These are phyloP conservation scores for Bacidia gigantensis DNA, from an alignment of 495 filamentous ascomycete genomes.

Conservation along the genomic window DNA sequence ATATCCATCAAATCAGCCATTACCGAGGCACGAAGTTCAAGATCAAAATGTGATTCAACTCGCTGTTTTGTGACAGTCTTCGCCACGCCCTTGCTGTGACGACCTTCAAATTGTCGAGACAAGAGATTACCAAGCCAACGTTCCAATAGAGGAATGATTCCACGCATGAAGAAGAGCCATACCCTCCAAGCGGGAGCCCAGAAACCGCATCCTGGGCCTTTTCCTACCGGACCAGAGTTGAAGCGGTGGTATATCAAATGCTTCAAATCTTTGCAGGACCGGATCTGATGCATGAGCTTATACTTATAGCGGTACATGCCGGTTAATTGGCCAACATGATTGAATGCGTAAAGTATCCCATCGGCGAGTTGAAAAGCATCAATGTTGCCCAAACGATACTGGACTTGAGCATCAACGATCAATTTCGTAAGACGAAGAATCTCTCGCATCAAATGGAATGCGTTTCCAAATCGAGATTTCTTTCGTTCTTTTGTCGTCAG, in stretches of 20 bases:
- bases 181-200: slow-evolving; percentile 99
- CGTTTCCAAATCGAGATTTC: slow-evolving; percentile 98
- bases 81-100: slow-evolving; percentile 97
- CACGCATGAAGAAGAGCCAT: slow-evolving; percentile 99
- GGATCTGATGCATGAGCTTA: slow-evolving; percentile 99
- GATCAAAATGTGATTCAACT: slow-evolving; percentile 96
- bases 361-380: slow-evolving; percentile 98
- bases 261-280: slow-evolving; percentile 98
- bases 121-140: slow-evolving; percentile 96
- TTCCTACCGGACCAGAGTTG: slow-evolving; percentile 94
- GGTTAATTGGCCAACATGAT: slow-evolving; percentile 96
- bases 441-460: slow-evolving; percentile 98
- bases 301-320: slow-evolving; percentile 99
- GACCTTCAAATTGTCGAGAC: slow-evolving; percentile 94
- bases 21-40: slow-evolving; percentile 93
- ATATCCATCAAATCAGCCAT: slow-evolving; percentile 99
- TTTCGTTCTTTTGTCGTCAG: slow-evolving; percentile 98
- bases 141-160: slow-evolving; percentile 92
- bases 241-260: slow-evolving; percentile 99
- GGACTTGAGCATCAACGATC: slow-evolving; percentile 96
- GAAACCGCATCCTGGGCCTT: slow-evolving; percentile 96
- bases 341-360: slow-evolving; percentile 97
- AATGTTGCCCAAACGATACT: slow-evolving; percentile 95
- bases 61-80: slow-evolving; percentile 99
- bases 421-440: slow-evolving; percentile 96